Conservation (phyloP, 2,329 filamentous ascomycete species). For the Fusarium sp. region DNA sequence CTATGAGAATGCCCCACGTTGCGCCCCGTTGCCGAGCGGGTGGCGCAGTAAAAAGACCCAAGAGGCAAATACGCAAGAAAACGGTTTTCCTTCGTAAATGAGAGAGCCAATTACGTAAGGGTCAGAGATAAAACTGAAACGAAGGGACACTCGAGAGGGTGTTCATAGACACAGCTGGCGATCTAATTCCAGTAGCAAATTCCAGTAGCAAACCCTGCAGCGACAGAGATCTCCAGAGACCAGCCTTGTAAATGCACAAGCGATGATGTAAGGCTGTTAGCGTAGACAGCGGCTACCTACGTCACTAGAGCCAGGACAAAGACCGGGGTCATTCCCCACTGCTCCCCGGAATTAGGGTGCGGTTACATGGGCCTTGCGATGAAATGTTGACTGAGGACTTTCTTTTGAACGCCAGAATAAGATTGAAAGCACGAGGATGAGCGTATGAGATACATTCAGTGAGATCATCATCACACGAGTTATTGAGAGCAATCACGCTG, state of each 20-base stretch:
- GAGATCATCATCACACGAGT: constrained; percentile 27
- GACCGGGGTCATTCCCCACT: constrained; percentile 22
- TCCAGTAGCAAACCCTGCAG: constrained; percentile 13
- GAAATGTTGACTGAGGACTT: constrained; percentile 4
- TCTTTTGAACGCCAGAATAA: constrained; percentile 1
- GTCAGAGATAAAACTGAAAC: not conserved
- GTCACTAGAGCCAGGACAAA: constrained; percentile 33
- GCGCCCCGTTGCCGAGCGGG: constrained; percentile 39
- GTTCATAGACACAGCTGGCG: not conserved
- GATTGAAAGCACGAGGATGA: not conserved
- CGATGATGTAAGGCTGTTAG: constrained; percentile 42
- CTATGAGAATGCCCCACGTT: constrained; percentile 31
- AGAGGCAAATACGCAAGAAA: constrained; percentile 15
- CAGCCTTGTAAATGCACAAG: constrained; percentile 29
- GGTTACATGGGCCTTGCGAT: constrained; percentile 9
- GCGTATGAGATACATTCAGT: not conserved
- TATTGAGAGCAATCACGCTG: not conserved
- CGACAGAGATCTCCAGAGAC: constrained; percentile 8
- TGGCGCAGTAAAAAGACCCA: constrained; percentile 33
- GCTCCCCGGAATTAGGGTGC: constrained; percentile 27
- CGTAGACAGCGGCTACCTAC: constrained; percentile 36
- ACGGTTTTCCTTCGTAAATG: constrained; percentile 1
- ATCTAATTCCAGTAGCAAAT: constrained; percentile 10
- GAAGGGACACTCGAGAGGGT: not conserved
- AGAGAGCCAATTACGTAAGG: not conserved